Conservation (phyloP, 2,329 filamentous ascomycete species). For the Colletotrichum sojae region DNA sequence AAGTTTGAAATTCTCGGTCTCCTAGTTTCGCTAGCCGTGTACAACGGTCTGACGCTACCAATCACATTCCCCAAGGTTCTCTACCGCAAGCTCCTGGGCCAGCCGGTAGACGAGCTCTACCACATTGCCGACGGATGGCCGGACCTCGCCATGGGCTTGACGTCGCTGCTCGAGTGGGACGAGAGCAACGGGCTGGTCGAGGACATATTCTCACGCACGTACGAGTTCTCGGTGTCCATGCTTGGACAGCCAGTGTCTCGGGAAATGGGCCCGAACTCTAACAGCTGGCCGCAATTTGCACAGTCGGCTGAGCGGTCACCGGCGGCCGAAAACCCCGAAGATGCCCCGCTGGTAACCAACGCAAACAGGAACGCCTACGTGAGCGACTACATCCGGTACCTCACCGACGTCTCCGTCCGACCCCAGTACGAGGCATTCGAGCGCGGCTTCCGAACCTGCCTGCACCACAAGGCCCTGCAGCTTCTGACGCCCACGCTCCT, state of each 20-base stretch:
- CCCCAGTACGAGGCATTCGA: constrained; percentile 87
- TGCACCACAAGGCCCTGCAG: constrained; percentile 78
- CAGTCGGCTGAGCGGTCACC: constrained; percentile 46
- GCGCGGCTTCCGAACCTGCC: constrained; percentile 82
- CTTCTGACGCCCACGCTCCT: constrained; percentile 81
- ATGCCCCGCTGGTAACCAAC: constrained; percentile 83
- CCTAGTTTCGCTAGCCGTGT: constrained; percentile 89
- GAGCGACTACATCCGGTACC: constrained; percentile 86
- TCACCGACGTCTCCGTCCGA: constrained; percentile 82
- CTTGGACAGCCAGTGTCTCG: constrained; percentile 71
- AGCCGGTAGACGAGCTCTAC: constrained; percentile 77
- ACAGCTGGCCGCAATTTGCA: constrained; percentile 69
- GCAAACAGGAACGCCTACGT: constrained; percentile 85
- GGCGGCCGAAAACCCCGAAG: constrained; percentile 58
- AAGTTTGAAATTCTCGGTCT: constrained; percentile 92
- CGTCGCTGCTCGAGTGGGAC: constrained; percentile 81
- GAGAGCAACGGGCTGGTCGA: constrained; percentile 81
- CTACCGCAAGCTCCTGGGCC: constrained; percentile 83
- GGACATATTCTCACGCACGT: constrained; percentile 86
- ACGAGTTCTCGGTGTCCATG: constrained; percentile 81
- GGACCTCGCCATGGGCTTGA: constrained; percentile 81
- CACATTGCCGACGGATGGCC: constrained; percentile 93
- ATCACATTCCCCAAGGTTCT: constrained; percentile 89
- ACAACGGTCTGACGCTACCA: constrained; percentile 92
- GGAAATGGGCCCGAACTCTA: constrained; percentile 63